Conservation (phyloP, 306 rosid species). For the Inga oerstediana region DNA sequence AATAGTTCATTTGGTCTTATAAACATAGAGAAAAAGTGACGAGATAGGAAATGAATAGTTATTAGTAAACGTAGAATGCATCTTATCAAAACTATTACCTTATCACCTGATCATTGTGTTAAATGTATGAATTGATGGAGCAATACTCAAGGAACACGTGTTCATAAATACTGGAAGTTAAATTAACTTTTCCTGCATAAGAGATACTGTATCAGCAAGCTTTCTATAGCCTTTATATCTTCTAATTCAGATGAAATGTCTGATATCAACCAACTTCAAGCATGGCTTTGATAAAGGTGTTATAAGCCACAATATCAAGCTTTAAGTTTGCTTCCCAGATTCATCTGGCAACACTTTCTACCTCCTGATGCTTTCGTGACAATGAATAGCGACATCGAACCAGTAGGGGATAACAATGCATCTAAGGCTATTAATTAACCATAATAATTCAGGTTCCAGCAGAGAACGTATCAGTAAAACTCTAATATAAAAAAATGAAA, state of each 20-base stretch:
- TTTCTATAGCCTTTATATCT: conserved; percentile 15
- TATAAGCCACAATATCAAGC: conserved; percentile 95
- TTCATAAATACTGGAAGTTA: conserved; percentile 71
- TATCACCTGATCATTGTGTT: conserved; percentile 96
- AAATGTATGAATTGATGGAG: conserved; percentile 86
- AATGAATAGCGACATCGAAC: too few relatives aligned
- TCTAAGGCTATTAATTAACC: too few relatives aligned
- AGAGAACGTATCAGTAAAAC: too few relatives aligned
- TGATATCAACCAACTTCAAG: conserved; percentile 69
- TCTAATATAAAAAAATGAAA: too few relatives aligned
- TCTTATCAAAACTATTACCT: conserved; percentile 50
- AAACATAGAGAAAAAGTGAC: conserved; percentile 18
- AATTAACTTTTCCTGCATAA: conserved; percentile 69
- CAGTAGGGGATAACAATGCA: too few relatives aligned
- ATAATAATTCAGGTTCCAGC: too few relatives aligned
- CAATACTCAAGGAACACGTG: conserved; percentile 57
- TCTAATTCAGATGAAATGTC: conserved; percentile 28
- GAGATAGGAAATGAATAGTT: conserved; percentile 10
- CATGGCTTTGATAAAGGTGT: conserved; percentile 93
- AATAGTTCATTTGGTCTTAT: not conserved
- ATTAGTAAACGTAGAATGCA: not conserved
- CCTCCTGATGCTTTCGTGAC: conserved; percentile 74
- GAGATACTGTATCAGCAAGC: conserved; percentile 42
- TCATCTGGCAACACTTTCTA: conserved; percentile 58
- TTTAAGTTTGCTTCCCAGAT: conserved; percentile 59